Conservation (phyloP, 495 filamentous ascomycete genomes). For the Parmelia sp. region DNA sequence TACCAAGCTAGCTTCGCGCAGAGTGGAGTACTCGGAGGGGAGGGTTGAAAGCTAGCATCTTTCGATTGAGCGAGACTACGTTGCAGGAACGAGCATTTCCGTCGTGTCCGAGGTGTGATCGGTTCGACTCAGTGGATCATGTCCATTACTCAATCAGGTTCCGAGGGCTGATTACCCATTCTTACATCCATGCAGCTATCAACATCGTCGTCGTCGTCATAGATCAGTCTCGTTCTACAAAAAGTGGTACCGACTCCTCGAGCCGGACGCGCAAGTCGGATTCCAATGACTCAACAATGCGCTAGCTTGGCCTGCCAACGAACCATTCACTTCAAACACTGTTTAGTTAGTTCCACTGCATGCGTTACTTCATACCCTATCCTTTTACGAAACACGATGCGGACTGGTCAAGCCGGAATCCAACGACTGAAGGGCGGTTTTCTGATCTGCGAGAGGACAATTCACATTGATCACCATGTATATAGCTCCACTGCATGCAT, state of each 20-base stretch:
- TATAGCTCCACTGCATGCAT: not conserved
- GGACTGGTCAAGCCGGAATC: not conserved
- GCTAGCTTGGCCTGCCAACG: not conserved
- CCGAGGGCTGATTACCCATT: not conserved
- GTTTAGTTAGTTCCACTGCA: not conserved
- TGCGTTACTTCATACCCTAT: not conserved
- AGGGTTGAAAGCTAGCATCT: not conserved
- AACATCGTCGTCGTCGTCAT: not conserved
- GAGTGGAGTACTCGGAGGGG: slow-evolving; percentile 42
- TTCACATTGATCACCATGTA: not conserved
- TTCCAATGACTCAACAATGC: not conserved
- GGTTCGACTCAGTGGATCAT: not conserved
- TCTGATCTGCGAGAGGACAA: not conserved
- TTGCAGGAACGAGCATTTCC: too few species aligned
- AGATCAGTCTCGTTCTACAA: not conserved
- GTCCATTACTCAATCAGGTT: not conserved
- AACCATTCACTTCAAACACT: not conserved
- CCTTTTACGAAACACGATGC: too few species aligned
- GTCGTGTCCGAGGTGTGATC: not conserved
- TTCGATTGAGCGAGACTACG: too few species aligned
- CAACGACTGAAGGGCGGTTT: not conserved
- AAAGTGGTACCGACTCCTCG: not conserved
- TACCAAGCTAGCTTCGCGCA: slow-evolving; percentile 67
- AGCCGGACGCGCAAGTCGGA: not conserved
- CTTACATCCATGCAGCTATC: not conserved